Conservation (phyloP, 495 filamentous ascomycete genomes). For the Trichoderma virens region DNA sequence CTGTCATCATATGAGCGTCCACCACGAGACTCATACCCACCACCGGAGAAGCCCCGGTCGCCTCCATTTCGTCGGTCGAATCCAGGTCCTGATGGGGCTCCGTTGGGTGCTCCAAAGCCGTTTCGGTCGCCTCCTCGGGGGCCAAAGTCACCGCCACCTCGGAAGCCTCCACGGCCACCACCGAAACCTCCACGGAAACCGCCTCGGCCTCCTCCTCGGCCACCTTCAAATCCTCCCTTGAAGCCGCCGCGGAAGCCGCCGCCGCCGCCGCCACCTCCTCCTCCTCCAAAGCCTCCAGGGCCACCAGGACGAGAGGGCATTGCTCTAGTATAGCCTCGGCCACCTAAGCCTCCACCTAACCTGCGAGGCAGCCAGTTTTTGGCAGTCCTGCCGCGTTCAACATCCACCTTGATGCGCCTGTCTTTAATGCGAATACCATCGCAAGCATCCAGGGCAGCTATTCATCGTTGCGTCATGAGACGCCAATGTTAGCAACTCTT, state of each 20-base stretch:
- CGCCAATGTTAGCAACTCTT: constrained; percentile 52
- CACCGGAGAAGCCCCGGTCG: constrained; percentile 36
- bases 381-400: constrained; percentile 91
- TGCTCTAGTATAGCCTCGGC: constrained; percentile 86
- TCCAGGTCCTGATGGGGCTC: constrained; percentile 74
- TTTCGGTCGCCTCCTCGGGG: constrained; percentile 24
- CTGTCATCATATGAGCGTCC: constrained; percentile 56
- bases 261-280: constrained; percentile 51
- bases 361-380: constrained; percentile 91
- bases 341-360: constrained; percentile 86
- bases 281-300: constrained; percentile 52
- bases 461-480: constrained; percentile 42
- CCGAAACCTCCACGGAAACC: constrained; percentile 49
- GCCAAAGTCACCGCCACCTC: constrained; percentile 41
- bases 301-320: constrained; percentile 64
- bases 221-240: constrained; percentile 44
- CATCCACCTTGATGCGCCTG: constrained; percentile 85
- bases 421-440: constrained; percentile 92
- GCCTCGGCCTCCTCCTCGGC: constrained; percentile 48
- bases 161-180: constrained; percentile 52
- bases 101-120: constrained; percentile 53
- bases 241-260: constrained; percentile 51
- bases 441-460: constrained; percentile 51
- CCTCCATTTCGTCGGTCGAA: constrained; percentile 48
- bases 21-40: constrained; percentile 53